Base-by-base conservation (phyloP, 208 protist species). In the Blechomonas ayalai region DNA sequence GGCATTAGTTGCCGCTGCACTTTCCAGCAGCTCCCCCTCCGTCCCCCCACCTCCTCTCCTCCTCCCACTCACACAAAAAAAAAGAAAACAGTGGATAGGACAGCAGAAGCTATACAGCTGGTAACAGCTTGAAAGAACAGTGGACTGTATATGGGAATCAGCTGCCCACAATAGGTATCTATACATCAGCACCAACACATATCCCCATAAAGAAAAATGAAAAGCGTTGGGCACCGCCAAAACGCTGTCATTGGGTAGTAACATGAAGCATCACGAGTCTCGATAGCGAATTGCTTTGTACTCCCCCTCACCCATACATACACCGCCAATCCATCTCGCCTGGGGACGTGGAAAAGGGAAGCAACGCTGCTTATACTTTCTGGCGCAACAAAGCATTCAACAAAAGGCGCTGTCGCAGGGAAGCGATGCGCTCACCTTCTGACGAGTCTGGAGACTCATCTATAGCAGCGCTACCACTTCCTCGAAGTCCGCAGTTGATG, bases 381-480 rank as follows among this genome's bases (percentile, higher is more conserved):
- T n/a, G n/a, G n/a, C n/a, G n/a, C n/a, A n/a, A n/a, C n/a, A n/a
- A n/a, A n/a, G 70, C 67, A 49, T 88, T 82, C 31, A 82, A 37
- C 25, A 83, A 43, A 15, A 88, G 42, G 3, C 63, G 61, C 39
- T 68, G 67, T 10, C 60, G 57, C 13, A 76, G 66, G 19, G 70
- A 52, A 12, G 41, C 66, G 15, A 78, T 47, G 15, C 34, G 27
- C 4, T 60, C 46, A 7, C 27, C 43, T 10, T 40, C 38, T 6
- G 7, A 8, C 4, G 29, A 37, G 0, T 22, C 49, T 24, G 16
- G 35, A 6, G 51, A 48, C n/a, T 53, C 52, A 13, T 67, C 55
- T 12, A 31, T 3, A 18, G 45, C 18, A 28, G 42, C 23, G 27
- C 36, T 13, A 52, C 24, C 47, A 18, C 38, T 22, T 13, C 32